phyloP scores from a whole-genome alignment of 2,329 filamentous ascomycete species.

The Domatiomyces globalis region DNA sequence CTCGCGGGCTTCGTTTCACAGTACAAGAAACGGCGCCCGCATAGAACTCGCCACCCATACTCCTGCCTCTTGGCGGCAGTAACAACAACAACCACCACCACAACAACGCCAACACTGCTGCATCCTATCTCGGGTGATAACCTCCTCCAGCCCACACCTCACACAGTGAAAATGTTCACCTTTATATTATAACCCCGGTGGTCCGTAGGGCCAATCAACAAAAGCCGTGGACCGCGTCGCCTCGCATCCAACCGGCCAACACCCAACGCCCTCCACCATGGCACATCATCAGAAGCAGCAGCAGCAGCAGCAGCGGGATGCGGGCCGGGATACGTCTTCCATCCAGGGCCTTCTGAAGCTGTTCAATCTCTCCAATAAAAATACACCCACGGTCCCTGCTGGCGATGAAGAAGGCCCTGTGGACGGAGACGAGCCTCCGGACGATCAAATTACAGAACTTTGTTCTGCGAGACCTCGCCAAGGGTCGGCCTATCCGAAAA shows the following conservation, averaged over 20 bases:
- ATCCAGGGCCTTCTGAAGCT: constrained; percentile 32
- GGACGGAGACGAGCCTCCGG: constrained; percentile 81
- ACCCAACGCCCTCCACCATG: constrained; percentile 1
- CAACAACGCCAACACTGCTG: not conserved
- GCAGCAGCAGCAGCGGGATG: not conserved
- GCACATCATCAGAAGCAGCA: constrained; percentile 9
- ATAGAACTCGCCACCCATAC: not conserved
- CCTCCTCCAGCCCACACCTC: not conserved
- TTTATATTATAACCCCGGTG: constrained; percentile 30
- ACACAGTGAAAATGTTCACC: constrained; percentile 21
- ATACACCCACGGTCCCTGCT: constrained; percentile 24
- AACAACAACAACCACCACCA: not conserved
- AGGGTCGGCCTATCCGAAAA: constrained; percentile 20
- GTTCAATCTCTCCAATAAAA: constrained; percentile 27
- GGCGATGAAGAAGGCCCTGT: constrained; percentile 52
- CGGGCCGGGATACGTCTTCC: constrained; percentile 1
- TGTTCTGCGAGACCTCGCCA: constrained; percentile 11
- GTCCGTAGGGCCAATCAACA: constrained; percentile 24
- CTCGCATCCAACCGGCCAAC: constrained; percentile 1
- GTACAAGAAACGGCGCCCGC: not conserved
- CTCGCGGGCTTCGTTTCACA: not conserved
- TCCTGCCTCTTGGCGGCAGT: not conserved
- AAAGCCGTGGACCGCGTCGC: not conserved
- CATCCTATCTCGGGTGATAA: not conserved
- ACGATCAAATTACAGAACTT: constrained; percentile 32